Evolutionary conservation across 306 rosid species (phyloP).

Genomic region (Coriaria nepalensis): DNA sequence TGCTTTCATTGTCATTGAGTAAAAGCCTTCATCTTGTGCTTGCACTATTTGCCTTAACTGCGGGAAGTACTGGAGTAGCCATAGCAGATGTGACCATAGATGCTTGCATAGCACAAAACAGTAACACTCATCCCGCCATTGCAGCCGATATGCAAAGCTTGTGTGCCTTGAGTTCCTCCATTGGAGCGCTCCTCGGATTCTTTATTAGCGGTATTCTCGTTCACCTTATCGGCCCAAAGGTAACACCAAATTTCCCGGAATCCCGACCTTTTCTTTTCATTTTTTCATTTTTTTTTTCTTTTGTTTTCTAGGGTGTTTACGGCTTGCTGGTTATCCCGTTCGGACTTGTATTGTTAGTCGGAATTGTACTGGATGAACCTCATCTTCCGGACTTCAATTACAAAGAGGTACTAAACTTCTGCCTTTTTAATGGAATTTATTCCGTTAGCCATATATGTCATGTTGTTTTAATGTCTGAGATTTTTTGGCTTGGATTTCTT

Average conservation of each 20-base stretch:
- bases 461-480: too few species aligned
- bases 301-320: constrained; percentile 51
- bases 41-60: constrained; percentile 59
- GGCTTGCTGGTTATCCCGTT: constrained; percentile 79
- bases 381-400: constrained; percentile 36
- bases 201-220: constrained; percentile 73
- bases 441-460: too few species aligned
- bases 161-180: constrained; percentile 71
- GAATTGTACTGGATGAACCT: constrained; percentile 65
- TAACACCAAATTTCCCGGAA: neutral
- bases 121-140: constrained; percentile 54
- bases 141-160: constrained; percentile 95
- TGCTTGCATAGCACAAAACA: constrained; percentile 94
- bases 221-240: constrained; percentile 84
- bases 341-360: constrained; percentile 56
- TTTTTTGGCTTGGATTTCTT: too few species aligned
- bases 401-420: constrained; percentile 39
- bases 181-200: constrained; percentile 80
- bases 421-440: neutral
- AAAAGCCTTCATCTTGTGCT: constrained; percentile 57
- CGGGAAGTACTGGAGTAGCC: constrained; percentile 75
- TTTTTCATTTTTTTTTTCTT: constrained; percentile 15
- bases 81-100: constrained; percentile 93
- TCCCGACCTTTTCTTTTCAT: neutral
- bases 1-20: constrained; percentile 55